A percentile compares a stretch with the other conserved stretches of the same genome.
Evolutionary conservation across 140 eudicot genomes (phyloP).

Genomic region (Bidens hawaiensis): DNA sequence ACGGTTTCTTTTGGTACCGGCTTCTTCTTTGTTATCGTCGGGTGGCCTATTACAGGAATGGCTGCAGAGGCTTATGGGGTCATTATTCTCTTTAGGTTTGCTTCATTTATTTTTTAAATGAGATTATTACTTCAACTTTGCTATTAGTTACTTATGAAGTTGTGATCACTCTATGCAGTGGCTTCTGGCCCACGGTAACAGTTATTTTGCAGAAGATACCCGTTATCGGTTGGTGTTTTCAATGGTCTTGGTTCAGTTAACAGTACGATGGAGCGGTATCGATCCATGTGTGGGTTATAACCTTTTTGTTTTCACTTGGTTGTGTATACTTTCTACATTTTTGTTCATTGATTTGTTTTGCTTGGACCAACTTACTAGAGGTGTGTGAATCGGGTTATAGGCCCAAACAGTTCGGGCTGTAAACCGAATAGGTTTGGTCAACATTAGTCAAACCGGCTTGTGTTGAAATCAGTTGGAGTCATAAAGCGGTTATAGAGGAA

Average conservation of each 20-base stretch:
- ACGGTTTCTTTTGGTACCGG: conserved; percentile 47
- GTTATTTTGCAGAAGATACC: conserved; percentile 78
- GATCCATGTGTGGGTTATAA: neutral
- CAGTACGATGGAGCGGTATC: neutral
- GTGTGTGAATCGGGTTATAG: no score
- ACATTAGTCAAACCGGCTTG: no score
- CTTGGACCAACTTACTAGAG: no score
- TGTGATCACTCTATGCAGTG: conserved; percentile 55
- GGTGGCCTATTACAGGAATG: conserved; percentile 71
- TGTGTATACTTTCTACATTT: no score
- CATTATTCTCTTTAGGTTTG: conserved; percentile 59
- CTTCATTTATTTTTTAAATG: neutral
- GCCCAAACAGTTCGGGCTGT: no score
- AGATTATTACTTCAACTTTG: neutral
- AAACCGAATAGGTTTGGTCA: no score
- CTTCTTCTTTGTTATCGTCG: conserved; percentile 53
- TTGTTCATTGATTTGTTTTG: no score
- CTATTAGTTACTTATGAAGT: neutral
- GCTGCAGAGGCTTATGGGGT: conserved; percentile 54
- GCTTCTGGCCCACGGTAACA: conserved; percentile 74
- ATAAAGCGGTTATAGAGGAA: no score
- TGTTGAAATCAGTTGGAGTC: no score
- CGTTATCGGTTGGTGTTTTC: conserved; percentile 69
- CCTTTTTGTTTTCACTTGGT: no score
- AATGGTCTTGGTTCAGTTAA: conserved; percentile 24